Percentiles rank a stretch among this genome's conserved stretches.
Conservation (phyloP, 1,284 basidiomycete species). For the Boletellus deceptivus region DNA sequence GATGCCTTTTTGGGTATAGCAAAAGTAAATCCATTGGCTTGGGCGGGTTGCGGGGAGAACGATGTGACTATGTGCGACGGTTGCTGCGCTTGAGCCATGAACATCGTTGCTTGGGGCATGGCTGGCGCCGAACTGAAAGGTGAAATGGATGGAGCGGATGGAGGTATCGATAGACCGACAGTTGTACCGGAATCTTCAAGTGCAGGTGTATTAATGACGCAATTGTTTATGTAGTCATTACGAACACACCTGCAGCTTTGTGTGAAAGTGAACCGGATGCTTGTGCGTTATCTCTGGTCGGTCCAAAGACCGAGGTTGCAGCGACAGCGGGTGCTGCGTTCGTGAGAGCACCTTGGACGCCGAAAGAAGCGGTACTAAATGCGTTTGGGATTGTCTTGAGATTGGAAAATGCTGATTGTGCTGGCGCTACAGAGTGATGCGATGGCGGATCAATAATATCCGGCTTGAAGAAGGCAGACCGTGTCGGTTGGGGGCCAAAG, state of each 20-base stretch:
- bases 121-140: neutral
- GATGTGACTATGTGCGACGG: neutral
- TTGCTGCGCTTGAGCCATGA: constrained; percentile 1
- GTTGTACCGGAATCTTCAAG: neutral
- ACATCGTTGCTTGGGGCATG: neutral
- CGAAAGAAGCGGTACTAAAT: constrained; percentile 31
- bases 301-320: constrained; percentile 11
- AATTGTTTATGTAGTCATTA: neutral
- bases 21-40: constrained; percentile 1
- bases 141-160: constrained; percentile 13
- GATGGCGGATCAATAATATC: neutral
- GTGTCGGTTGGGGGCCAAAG: constrained; percentile 32
- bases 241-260: constrained; percentile 17
- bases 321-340: constrained; percentile 1
- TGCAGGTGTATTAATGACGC: neutral
- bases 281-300: constrained; percentile 22
- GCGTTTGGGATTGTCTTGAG: constrained; percentile 35
- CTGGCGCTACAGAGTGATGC: constrained; percentile 15
- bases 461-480: constrained; percentile 18
- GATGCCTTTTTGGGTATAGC: constrained; percentile 1
- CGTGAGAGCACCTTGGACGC: constrained; percentile 11
- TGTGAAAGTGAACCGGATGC: constrained; percentile 4
- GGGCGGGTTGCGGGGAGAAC: constrained; percentile 1
- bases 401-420: constrained; percentile 42
- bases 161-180: constrained; percentile 21